Conservation (phyloP, 805 yeast genomes). For the Ogataea angusta region DNA sequence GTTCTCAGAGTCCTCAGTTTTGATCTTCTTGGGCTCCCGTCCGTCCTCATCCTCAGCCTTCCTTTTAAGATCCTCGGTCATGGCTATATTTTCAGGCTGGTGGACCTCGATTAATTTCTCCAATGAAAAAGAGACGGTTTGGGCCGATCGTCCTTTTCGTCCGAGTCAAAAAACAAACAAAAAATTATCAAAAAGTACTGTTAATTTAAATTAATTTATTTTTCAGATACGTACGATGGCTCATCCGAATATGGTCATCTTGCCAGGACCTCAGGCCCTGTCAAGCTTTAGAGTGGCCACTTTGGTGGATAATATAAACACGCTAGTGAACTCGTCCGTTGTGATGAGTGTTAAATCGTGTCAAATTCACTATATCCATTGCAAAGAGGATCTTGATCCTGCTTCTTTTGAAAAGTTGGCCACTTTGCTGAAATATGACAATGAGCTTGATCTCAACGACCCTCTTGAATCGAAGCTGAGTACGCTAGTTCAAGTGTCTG, state of each 20-base stretch:
- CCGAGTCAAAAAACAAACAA: conserved; percentile 3
- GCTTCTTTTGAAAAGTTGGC: conserved; percentile 49
- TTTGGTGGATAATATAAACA: conserved; percentile 68
- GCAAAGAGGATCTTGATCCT: conserved; percentile 39
- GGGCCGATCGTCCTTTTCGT: conserved; percentile 1
- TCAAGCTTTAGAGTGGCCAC: conserved; percentile 81
- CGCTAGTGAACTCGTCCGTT: conserved; percentile 61
- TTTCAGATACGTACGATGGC: conserved; percentile 5
- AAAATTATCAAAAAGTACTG: background rate
- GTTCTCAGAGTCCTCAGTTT: conserved; percentile 3
- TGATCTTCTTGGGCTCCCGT: conserved; percentile 2
- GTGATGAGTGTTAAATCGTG: conserved; percentile 70
- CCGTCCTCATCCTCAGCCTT: conserved; percentile 8
- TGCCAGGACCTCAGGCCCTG: conserved; percentile 89
- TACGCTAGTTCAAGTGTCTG: conserved; percentile 29
- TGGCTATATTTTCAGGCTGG: background rate
- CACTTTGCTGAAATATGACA: conserved; percentile 70
- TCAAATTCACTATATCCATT: conserved; percentile 77
- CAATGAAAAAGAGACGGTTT: background rate
- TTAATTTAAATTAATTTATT: conserved; percentile 3
- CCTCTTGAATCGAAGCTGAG: conserved; percentile 19
- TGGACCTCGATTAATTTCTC: background rate
- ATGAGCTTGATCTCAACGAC: conserved; percentile 54
- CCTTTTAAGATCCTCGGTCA: conserved; percentile 10
- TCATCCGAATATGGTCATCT: conserved; percentile 38